Evolutionary conservation across 139 green algal genomes (phyloP), one percentile per base, ranked within the genome.

Genomic region (Desmodesmus armatus): DNA sequence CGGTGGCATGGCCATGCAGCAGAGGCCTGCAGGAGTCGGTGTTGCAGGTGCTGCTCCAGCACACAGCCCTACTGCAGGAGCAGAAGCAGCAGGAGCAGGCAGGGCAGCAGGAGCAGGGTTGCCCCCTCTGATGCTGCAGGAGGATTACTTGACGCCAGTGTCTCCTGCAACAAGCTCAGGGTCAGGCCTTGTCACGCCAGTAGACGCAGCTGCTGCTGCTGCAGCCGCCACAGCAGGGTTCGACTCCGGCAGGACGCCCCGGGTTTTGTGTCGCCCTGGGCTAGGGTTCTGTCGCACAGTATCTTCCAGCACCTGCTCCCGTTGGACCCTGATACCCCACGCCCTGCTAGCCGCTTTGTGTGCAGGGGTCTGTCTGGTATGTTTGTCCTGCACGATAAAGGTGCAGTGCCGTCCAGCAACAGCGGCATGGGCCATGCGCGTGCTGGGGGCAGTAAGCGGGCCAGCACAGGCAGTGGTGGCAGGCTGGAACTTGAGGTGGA

Each of bases 401-500:
- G 49, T 5, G 39, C 35, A 70, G 33, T 35, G 44, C 15, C 39
- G 72, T 47, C 15, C 44, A 66, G 40, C 55, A 58, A 71, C 82
- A 74, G 71, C 37, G 49, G n/a, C 1, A 27, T 43, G 67, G 1
- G 47, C 1, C 15, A 23, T 43, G 23, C 35, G 29, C 67, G 47
- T 27, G 39, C 40, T 4, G 33, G 78, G 31, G n/a, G 66, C 25
- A 53, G 60, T 33, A 31, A 17, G 78, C 37, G 31, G 11, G 55
- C 17, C 29, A 21, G 73, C 19, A 6, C 49, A 17, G 62, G 83
- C 62, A 71, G 63, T 78, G 65, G 69, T 31, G 88, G 88, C 13
- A 75, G 90, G 2, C 29, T 94, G 37, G 90, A 94, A 87, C 29
- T 94, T 43, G 89, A 93, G 58, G 49, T 94, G 31, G 83, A 90